Evolutionary conservation across 2,329 filamentous ascomycete species (phyloP).

Genomic region (Malbranchea cinnamomea): DNA sequence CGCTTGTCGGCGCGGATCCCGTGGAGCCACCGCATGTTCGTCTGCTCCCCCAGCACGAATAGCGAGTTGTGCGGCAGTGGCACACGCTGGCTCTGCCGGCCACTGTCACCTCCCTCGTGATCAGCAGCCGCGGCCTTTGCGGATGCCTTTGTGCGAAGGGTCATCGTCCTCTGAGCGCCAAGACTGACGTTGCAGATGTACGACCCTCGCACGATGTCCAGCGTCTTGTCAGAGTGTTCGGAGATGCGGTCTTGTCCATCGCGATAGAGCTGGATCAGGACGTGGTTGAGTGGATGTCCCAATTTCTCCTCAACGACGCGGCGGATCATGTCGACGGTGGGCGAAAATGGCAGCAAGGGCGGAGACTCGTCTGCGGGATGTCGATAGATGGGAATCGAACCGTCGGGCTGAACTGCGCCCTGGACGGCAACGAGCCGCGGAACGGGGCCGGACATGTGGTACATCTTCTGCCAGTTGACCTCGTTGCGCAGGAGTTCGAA

Average conservation of each 20-base stretch:
- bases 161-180: slow-evolving; percentile 84
- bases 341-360: slow-evolving; percentile 59
- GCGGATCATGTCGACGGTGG: slow-evolving; percentile 55
- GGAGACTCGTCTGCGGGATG: slow-evolving; percentile 85
- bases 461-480: slow-evolving; percentile 82
- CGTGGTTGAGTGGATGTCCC: slow-evolving; percentile 77
- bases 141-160: slow-evolving; percentile 55
- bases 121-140: slow-evolving; percentile 14
- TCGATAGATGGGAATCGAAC: slow-evolving; percentile 72
- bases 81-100: slow-evolving; percentile 50
- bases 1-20: slow-evolving; percentile 83
- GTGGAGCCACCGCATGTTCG: slow-evolving; percentile 81
- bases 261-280: slow-evolving; percentile 86
- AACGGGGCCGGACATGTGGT: slow-evolving; percentile 79
- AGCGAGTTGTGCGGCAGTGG: slow-evolving; percentile 77
- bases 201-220: slow-evolving; percentile 70
- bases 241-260: slow-evolving; percentile 80
- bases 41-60: slow-evolving; percentile 63
- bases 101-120: slow-evolving; percentile 16
- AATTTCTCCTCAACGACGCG: slow-evolving; percentile 53
- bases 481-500: slow-evolving; percentile 61
- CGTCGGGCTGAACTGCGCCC: slow-evolving; percentile 52
- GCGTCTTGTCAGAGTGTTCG: slow-evolving; percentile 91
- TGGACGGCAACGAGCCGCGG: slow-evolving; percentile 85
- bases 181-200: slow-evolving; percentile 87